phyloP scores from a whole-genome alignment of 2,329 filamentous ascomycete genomes.

The Stagonosporopsis vannaccii region DNA sequence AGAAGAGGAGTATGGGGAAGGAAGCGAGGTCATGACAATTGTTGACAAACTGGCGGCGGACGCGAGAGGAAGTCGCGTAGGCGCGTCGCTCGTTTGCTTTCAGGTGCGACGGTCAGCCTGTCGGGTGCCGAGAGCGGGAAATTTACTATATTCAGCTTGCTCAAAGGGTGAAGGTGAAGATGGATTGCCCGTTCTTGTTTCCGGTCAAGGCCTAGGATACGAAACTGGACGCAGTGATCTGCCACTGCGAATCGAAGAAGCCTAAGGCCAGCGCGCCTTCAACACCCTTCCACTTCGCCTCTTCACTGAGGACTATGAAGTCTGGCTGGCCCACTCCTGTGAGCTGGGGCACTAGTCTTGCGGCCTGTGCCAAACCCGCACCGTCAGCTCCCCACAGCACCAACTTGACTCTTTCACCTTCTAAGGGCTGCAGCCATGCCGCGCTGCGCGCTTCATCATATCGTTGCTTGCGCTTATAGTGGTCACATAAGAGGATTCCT shows the following conservation, averaged over 20 bases:
- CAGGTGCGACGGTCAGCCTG: too few relatives aligned
- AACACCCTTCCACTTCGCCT: slow-evolving; percentile 59
- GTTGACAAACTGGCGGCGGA: neutral
- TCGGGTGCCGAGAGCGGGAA: too few relatives aligned
- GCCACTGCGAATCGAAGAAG: slow-evolving; percentile 64
- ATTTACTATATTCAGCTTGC: too few relatives aligned
- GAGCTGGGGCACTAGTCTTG: slow-evolving; percentile 62
- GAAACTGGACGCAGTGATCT: slow-evolving; percentile 58
- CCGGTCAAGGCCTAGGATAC: slow-evolving; percentile 4
- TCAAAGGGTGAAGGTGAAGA: slow-evolving; percentile 6
- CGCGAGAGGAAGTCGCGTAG: slow-evolving; percentile 21
- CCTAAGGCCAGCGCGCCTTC: slow-evolving; percentile 62
- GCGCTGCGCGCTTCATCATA: slow-evolving; percentile 53
- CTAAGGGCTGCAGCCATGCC: slow-evolving; percentile 60
- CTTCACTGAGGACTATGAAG: slow-evolving; percentile 59
- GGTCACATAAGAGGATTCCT: slow-evolving; percentile 32
- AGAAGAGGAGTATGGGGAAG: slow-evolving; percentile 20
- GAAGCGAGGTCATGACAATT: slow-evolving; percentile 12
- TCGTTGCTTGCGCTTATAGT: slow-evolving; percentile 26
- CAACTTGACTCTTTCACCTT: slow-evolving; percentile 59
- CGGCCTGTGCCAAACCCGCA: slow-evolving; percentile 57
- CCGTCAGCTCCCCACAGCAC: slow-evolving; percentile 63
- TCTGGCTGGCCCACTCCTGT: slow-evolving; percentile 66
- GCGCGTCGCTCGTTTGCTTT: neutral
- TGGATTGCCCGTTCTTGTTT: neutral